A percentile compares a stretch with the other conserved stretches of the same genome.
Evolutionary conservation across 495 filamentous ascomycete species (phyloP).

Genomic region (Aspergillus ostianus): DNA sequence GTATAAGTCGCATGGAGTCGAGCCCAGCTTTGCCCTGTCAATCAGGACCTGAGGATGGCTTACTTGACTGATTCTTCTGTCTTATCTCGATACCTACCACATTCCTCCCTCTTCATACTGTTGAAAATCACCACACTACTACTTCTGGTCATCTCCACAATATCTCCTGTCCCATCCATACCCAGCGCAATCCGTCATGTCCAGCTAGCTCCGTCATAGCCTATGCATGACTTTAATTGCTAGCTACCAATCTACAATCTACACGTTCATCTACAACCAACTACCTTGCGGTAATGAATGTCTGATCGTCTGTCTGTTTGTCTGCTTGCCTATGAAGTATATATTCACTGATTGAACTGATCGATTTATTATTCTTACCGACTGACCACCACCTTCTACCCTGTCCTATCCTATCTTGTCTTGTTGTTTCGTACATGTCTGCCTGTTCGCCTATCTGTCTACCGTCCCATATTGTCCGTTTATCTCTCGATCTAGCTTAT

Average conservation of each 20-base stretch:
- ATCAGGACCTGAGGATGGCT: no score
- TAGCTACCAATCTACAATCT: background rate
- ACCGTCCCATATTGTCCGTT: background rate
- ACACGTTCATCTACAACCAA: background rate
- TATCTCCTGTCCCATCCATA: background rate
- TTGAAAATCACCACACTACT: background rate
- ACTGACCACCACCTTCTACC: no score
- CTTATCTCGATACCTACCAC: background rate
- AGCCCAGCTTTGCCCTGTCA: background rate
- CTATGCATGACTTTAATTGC: background rate
- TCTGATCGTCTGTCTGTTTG: background rate
- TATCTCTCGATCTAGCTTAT: slow-evolving; percentile 10
- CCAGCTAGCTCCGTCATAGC: background rate
- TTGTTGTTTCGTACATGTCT: background rate
- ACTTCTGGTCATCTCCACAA: background rate
- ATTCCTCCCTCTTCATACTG: background rate
- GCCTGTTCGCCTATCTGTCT: background rate
- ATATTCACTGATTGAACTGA: no score
- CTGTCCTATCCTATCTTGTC: background rate
- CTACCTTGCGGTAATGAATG: background rate
- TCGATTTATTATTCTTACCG: no score
- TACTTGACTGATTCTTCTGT: background rate
- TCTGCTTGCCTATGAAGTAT: no score
- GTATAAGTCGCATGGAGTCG: background rate
- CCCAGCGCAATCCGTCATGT: background rate